Evolutionary conservation across 1,284 basidiomycete genomes (phyloP).

Genomic region (Ustilago hordei): DNA sequence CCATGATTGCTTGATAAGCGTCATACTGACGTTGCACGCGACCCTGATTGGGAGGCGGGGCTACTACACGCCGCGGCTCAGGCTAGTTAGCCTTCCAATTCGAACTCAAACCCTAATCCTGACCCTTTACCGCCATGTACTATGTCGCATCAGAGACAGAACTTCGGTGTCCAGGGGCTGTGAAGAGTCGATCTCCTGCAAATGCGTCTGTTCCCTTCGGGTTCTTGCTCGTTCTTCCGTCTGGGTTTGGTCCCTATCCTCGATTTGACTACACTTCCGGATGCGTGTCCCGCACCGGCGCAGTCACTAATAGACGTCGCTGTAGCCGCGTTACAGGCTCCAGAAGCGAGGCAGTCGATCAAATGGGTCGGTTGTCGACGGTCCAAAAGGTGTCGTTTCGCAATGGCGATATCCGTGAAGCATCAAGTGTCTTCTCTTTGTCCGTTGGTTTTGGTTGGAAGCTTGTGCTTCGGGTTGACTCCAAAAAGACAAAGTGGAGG

Average conservation of each 20-base stretch:
- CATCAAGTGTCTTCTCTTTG: background rate
- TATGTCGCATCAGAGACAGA: background rate
- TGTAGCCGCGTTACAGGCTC: background rate
- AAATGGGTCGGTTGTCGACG: background rate
- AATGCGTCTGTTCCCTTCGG: no score
- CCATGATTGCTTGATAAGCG: background rate
- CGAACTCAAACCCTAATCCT: background rate
- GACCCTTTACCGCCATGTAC: background rate
- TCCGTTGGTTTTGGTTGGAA: conserved; percentile 10
- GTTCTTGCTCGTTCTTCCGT: no score
- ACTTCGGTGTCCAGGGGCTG: no score
- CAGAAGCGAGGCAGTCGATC: background rate
- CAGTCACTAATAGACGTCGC: background rate
- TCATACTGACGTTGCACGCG: background rate
- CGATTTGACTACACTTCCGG: no score
- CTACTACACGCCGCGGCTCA: background rate
- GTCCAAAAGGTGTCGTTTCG: background rate
- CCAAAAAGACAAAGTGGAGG: conserved; percentile 9
- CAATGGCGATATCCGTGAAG: background rate
- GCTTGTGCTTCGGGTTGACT: conserved; percentile 10
- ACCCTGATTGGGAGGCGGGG: background rate
- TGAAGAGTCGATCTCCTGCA: no score
- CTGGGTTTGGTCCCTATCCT: no score
- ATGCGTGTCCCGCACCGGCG: no score
- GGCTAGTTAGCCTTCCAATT: background rate